Percentiles rank a stretch among this genome's conserved stretches.
Conservation (phyloP, 2,329 filamentous ascomycete species). For the Pseudogymnoascus sp. region DNA sequence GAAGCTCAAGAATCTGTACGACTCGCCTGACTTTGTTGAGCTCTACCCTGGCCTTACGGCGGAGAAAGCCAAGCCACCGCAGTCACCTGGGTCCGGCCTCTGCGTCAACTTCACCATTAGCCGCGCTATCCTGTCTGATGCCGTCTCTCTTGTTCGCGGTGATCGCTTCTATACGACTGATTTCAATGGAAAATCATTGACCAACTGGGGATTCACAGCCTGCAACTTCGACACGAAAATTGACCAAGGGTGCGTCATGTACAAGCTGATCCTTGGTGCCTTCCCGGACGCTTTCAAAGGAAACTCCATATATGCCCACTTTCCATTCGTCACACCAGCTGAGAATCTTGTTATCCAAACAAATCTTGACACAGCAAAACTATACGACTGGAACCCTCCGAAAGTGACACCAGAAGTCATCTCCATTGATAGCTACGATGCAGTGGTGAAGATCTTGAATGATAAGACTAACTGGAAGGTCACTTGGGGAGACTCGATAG, state of each 20-base stretch:
- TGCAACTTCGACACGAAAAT: slow-evolving; percentile 64
- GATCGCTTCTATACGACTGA: slow-evolving; percentile 46
- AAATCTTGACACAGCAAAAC: slow-evolving; percentile 55
- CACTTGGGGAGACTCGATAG: slow-evolving; percentile 56
- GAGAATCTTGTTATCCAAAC: slow-evolving; percentile 67
- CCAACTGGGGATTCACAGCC: slow-evolving; percentile 70
- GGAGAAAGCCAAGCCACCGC: slow-evolving; percentile 47
- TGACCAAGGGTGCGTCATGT: slow-evolving; percentile 76
- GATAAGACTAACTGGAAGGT: slow-evolving; percentile 54
- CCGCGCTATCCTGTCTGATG: slow-evolving; percentile 51
- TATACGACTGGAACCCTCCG: slow-evolving; percentile 64
- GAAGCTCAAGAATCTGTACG: slow-evolving; percentile 59
- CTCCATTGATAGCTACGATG: slow-evolving; percentile 53
- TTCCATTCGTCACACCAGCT: slow-evolving; percentile 52
- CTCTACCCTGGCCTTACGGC: slow-evolving; percentile 61
- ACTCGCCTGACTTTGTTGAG: slow-evolving; percentile 49
- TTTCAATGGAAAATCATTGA: slow-evolving; percentile 57
- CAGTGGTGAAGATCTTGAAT: slow-evolving; percentile 53
- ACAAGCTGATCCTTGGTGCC: slow-evolving; percentile 72
- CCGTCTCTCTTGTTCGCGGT: slow-evolving; percentile 51
- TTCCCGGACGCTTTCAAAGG: slow-evolving; percentile 73
- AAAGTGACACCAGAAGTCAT: slow-evolving; percentile 41
- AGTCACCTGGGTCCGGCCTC: slow-evolving; percentile 45
- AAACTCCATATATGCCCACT: slow-evolving; percentile 66
- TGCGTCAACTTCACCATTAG: slow-evolving; percentile 47